Conservation (phyloP, 2,329 filamentous ascomycete genomes). For the Scortechinia acanthostroma region DNA sequence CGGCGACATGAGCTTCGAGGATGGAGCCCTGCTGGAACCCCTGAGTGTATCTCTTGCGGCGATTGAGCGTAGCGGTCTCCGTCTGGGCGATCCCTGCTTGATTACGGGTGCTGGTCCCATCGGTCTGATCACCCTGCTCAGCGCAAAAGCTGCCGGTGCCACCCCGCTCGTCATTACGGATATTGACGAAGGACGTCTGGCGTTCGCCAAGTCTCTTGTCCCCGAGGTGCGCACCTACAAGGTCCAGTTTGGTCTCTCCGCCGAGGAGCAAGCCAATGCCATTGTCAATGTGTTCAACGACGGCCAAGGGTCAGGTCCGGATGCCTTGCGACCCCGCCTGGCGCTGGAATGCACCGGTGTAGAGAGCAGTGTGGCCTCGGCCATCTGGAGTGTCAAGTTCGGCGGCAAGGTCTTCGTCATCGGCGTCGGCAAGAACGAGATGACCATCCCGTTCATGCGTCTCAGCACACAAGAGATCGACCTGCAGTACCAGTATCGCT, state of each 20-base stretch:
- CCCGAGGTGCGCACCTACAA: conserved; percentile 76
- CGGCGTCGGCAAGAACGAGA: conserved; percentile 89
- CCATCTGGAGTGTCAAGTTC: conserved; percentile 87
- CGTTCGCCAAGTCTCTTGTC: conserved; percentile 77
- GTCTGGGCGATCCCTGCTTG: conserved; percentile 78
- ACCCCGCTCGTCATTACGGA: conserved; percentile 90
- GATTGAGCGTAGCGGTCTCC: conserved; percentile 74
- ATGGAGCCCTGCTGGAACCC: conserved; percentile 85
- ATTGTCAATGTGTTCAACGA: conserved; percentile 64
- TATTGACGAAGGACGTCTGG: conserved; percentile 78
- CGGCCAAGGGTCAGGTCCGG: conserved; percentile 24
- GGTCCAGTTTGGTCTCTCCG: conserved; percentile 51
- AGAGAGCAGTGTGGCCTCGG: conserved; percentile 77
- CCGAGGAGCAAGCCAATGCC: conserved; percentile 65
- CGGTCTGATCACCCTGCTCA: conserved; percentile 80
- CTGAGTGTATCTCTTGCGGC: conserved; percentile 82
- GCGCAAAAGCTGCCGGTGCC: conserved; percentile 77
- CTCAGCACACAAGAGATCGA: conserved; percentile 87
- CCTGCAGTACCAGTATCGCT: conserved; percentile 92
- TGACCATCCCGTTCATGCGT: conserved; percentile 92
- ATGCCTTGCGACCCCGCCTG: conserved; percentile 64
- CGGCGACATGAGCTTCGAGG: conserved; percentile 82
- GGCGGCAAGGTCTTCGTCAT: conserved; percentile 96
- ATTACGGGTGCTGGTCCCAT: conserved; percentile 93
- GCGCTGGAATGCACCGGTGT: conserved; percentile 92